phyloP scores from a whole-genome alignment of 306 rosid genomes.

The Ormosia emarginata region DNA sequence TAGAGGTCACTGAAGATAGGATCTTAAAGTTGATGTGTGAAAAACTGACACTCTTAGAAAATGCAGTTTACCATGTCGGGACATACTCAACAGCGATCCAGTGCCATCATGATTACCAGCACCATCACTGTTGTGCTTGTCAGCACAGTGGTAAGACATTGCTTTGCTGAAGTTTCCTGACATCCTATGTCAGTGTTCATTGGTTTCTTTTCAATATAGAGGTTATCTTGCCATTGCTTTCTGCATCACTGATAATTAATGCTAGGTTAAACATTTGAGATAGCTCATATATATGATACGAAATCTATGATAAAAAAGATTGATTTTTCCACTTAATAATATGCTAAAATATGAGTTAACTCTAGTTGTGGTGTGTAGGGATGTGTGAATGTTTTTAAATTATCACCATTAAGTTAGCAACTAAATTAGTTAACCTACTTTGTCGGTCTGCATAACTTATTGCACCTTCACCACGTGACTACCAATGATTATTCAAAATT shows the following conservation, averaged over 20 bases:
- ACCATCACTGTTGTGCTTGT: conserved; percentile 88
- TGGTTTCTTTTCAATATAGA: not conserved
- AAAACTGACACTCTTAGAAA: conserved; percentile 14
- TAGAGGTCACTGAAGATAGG: not conserved
- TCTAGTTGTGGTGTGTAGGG: no score
- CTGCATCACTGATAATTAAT: not conserved
- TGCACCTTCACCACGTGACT: not conserved
- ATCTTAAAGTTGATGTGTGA: conserved; percentile 2
- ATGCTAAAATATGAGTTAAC: not conserved
- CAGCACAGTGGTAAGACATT: conserved; percentile 81
- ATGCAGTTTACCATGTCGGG: conserved; percentile 89
- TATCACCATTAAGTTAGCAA: not conserved
- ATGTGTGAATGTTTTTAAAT: no score
- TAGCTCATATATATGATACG: not conserved
- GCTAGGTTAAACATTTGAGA: not conserved
- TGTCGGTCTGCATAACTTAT: not conserved
- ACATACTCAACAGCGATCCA: conserved; percentile 65
- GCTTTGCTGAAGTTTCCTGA: not conserved
- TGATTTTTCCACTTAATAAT: not conserved
- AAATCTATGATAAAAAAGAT: not conserved
- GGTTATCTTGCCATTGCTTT: not conserved
- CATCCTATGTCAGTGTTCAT: not conserved
- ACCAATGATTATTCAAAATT: not conserved
- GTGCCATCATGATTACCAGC: conserved; percentile 94
- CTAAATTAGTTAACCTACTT: not conserved